Base-by-base conservation (phyloP, 495 filamentous ascomycete genomes). In the Letharia lupina region DNA sequence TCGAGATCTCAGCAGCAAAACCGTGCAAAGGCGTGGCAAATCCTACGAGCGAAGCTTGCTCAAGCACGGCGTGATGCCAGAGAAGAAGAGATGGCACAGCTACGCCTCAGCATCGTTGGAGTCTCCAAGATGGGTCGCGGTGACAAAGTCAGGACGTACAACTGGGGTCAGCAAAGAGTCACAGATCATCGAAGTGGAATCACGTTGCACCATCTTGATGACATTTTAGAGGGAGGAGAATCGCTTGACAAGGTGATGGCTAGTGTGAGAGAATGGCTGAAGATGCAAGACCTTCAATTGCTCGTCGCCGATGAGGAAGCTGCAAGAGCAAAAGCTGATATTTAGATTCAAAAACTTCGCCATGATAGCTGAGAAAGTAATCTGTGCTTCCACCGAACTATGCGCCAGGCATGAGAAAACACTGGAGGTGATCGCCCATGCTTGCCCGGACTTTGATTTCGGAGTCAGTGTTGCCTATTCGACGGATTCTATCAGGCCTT, bases 71-170 rank as follows among this genome's bases (percentile, higher is more conserved):
- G 93, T 59, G 91, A 94, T 73, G 90, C 88, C 62, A 82, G 93
- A 54, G 94, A 98, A 74, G 92, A 93, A 73, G 84, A 91, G 71
- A 81, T 92, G 64, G 77, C 86, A 64, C 80, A 79, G 59, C 71
- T 98, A 70, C 77, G 92, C 62, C 89, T 89, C 59, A 87, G 85
- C 44, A 81, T 93, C 67, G 84, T 89, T 5, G 89, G 90, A 67
- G 85, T 93, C 62, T 83, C 82, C 18, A 89, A 86, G 67, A 90
- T 91, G 79, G 91, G 91, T 35, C 85, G 95, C 57, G 89, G 90
- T 35, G 91, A 97, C 75, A 98, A 98, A 77, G 84, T 98, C 67
- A 79, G 94, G 67, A 98, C 94, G 4, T 98, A 98, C 74, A 96
- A 98, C 77, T 98, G 87, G 79, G 84, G 84, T 42, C 95, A 98